phyloP scores from a whole-genome alignment of 805 yeast genomes.

The Tetrapisispora pingtungensis region DNA sequence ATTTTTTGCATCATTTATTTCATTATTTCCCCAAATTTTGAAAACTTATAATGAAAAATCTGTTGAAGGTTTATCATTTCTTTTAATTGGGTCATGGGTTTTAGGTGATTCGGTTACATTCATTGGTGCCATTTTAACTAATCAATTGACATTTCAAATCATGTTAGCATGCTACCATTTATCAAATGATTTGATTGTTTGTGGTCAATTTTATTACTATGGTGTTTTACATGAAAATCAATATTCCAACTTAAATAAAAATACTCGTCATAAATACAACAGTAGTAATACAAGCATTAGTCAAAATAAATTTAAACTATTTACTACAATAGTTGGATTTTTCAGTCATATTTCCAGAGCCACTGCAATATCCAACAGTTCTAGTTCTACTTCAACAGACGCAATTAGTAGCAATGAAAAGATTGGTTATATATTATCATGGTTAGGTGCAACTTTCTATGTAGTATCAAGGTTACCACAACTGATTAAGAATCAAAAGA shows the following conservation, averaged over 20 bases:
- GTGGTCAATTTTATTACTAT: slow-evolving; percentile 67
- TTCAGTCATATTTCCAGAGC: not conserved
- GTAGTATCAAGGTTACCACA: slow-evolving; percentile 79
- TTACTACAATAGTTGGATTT: not conserved
- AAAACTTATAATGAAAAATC: slow-evolving; percentile 48
- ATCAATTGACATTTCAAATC: slow-evolving; percentile 71
- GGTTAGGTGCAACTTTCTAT: slow-evolving; percentile 71
- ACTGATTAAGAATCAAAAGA: slow-evolving; percentile 57
- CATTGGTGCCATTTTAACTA: slow-evolving; percentile 64
- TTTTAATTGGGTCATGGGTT: slow-evolving; percentile 39
- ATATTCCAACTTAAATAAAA: not conserved
- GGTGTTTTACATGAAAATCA: slow-evolving; percentile 24
- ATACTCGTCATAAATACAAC: not conserved
- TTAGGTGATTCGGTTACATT: slow-evolving; percentile 41
- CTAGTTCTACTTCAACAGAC: not conserved
- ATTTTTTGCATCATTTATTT: slow-evolving; percentile 34
- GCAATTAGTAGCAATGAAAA: not conserved
- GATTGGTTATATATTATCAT: slow-evolving; percentile 48
- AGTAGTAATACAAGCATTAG: not conserved
- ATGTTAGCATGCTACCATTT: slow-evolving; percentile 67
- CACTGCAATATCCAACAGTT: not conserved
- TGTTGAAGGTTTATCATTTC: slow-evolving; percentile 51
- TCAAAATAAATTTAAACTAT: not conserved
- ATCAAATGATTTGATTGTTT: slow-evolving; percentile 55
- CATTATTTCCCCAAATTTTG: slow-evolving; percentile 48